A percentile compares a stretch with the other conserved stretches of the same genome.
phyloP scores from a whole-genome alignment of 2,329 filamentous ascomycete species.

The Colletotrichum sp. region DNA sequence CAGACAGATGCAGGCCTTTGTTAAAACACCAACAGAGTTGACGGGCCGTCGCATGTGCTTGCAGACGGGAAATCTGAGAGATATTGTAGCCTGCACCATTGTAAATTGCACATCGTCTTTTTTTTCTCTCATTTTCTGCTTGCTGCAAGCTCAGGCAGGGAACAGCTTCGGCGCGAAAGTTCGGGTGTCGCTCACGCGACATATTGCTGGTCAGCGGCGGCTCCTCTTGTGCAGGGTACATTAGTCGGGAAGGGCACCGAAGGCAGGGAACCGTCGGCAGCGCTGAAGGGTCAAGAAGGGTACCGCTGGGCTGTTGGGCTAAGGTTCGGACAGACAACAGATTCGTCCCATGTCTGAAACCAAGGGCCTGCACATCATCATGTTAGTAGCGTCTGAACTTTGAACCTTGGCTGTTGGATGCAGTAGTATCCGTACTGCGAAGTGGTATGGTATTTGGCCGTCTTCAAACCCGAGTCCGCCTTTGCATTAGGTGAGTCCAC shows the following conservation, averaged over 20 bases:
- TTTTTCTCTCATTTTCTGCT: not conserved
- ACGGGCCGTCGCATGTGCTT: not conserved
- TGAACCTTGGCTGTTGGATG: conserved; percentile 4
- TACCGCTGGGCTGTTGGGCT: not conserved
- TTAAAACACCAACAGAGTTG: not conserved
- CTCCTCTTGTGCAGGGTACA: not conserved
- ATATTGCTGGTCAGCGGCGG: not conserved
- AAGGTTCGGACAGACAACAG: conserved; percentile 7
- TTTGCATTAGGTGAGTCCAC: not conserved
- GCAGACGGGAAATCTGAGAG: not conserved
- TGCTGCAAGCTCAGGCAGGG: not conserved
- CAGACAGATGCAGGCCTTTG: not conserved
- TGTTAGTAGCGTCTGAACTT: conserved; percentile 18
- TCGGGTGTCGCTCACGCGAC: conserved; percentile 14
- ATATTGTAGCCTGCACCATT: not conserved
- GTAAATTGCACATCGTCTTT: not conserved
- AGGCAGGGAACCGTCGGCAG: not conserved
- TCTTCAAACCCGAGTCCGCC: not conserved
- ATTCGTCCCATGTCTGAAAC: conserved; percentile 19
- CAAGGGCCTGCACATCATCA: conserved; percentile 19
- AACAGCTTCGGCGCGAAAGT: not conserved
- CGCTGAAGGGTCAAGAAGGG: not conserved
- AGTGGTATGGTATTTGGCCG: not conserved
- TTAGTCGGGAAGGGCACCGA: not conserved
- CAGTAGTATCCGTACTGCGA: not conserved